Base-by-base conservation (phyloP, 768 basidiomycete genomes). In the Lentinula aciculospora region DNA sequence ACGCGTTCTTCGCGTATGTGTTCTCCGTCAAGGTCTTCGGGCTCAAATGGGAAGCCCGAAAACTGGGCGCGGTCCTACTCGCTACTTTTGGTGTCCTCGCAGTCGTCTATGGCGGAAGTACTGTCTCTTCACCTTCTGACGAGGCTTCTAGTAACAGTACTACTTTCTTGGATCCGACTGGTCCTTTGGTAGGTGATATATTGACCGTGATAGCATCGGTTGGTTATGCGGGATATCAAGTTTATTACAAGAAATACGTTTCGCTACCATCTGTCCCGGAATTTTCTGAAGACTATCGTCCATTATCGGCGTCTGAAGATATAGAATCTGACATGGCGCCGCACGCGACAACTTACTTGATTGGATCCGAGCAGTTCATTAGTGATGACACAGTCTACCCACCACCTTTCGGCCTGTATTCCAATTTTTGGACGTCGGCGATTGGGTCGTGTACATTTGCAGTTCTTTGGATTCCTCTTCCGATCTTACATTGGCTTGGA, bases 1-100 rank as follows among this genome's bases (percentile, higher is more conserved):
- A 89, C 64, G 88, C 91, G 0, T 94, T 98, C 74, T 94, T 93
- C 69, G 89, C 91, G 4, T 98, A 98, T 67, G 68, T 93, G 27
- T 82, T 98, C 68, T 82, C 86, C n/a, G 83, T 94, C 60, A 82
- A 82, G 63, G 64, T 93, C 2, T 84, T 86, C 60, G 73, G 79
- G 21, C 72, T 83, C 25, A 74, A 76, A 62, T 86, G 87, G 88
- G 81, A 89, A 60, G 61, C 78, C 15, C 74, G 81, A 45, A 85
- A 81, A 42, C 71, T 94, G 31, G 66, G 81, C 25, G 86, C 92
- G 13, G 94, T 98, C 17, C 66, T 80, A 13, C 71, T 96, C 25
- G 95, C 96, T 0, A 93, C 88, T 32, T 59, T 83, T 0, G 96
- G 96, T 6, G 92, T 92, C 6, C 66, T 89, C 37, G 77, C 82